Percentiles rank a stretch among this genome's conserved stretches.
Conservation (phyloP, 2,329 filamentous ascomycete genomes). For the Piedraia hortae region DNA sequence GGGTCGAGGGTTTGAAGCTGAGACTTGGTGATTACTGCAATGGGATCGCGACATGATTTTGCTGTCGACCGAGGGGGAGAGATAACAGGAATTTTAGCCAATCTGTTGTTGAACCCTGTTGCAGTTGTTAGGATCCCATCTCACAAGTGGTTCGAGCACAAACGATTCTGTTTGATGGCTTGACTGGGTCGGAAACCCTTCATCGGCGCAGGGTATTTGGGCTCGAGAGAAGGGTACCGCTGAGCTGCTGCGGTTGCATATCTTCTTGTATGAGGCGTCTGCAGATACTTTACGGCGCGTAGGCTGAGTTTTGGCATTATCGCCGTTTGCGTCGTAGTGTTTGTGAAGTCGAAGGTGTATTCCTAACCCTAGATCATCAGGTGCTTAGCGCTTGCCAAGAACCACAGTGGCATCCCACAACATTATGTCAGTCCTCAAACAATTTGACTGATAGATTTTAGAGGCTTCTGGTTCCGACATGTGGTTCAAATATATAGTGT, state of each 20-base stretch:
- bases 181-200: slow-evolving; percentile 10
- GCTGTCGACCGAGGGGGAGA: slow-evolving; percentile 28
- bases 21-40: slow-evolving; percentile 35
- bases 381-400: no score
- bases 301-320: no score
- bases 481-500: no score
- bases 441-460: no score
- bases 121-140: not conserved
- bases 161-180: slow-evolving; percentile 12
- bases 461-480: no score
- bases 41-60: slow-evolving; percentile 33
- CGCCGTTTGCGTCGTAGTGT: no score
- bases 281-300: no score
- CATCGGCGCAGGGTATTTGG: slow-evolving; percentile 6
- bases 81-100: slow-evolving; percentile 10
- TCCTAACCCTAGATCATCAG: no score
- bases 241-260: slow-evolving; percentile 23
- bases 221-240: slow-evolving; percentile 18
- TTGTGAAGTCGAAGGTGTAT: no score
- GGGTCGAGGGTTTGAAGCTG: slow-evolving; percentile 60
- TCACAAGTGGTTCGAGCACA: slow-evolving; percentile 1
- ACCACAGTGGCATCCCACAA: no score
- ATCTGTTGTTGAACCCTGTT: slow-evolving; percentile 9
- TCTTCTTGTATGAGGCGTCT: no score
- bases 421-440: no score